Conservation (phyloP, 257 asterid species). For the Solanum paucissectum region DNA sequence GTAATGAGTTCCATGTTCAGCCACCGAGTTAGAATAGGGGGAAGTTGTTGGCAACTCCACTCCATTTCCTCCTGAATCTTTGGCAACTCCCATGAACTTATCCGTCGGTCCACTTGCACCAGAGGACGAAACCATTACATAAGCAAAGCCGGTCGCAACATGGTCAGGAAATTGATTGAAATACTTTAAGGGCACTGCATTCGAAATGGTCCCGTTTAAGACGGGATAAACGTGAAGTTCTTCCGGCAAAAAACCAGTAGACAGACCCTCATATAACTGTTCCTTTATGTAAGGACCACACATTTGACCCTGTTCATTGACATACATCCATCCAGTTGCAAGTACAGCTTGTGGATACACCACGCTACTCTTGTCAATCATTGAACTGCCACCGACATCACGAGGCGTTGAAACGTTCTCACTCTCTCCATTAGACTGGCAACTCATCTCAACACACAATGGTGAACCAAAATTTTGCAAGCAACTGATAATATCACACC, state of each 20-base stretch:
- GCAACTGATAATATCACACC: slow-evolving; percentile 9
- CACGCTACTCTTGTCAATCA: slow-evolving; percentile 4
- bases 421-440: slow-evolving; percentile 21
- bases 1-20: not conserved
- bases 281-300: slow-evolving; percentile 91
- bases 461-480: slow-evolving; percentile 9
- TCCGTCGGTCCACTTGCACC: slow-evolving; percentile 4
- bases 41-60: not conserved
- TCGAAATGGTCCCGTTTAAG: slow-evolving; percentile 42
- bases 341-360: not conserved
- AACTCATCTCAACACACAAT: slow-evolving; percentile 11
- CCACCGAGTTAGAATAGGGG: not conserved
- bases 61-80: not conserved
- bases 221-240: slow-evolving; percentile 76
- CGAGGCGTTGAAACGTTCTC: slow-evolving; percentile 2
- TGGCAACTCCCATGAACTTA: slow-evolving; percentile 1
- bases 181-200: slow-evolving; percentile 62
- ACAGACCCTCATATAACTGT: slow-evolving; percentile 70
- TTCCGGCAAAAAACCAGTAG: slow-evolving; percentile 74
- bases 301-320: slow-evolving; percentile 75
- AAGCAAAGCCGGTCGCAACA: slow-evolving; percentile 67
- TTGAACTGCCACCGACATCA: slow-evolving; percentile 10
- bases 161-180: slow-evolving; percentile 77
- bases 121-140: slow-evolving; percentile 23
- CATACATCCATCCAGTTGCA: slow-evolving; percentile 91